phyloP scores from a whole-genome alignment of 257 asterid genomes.

The Fraxinus cuspidata region DNA sequence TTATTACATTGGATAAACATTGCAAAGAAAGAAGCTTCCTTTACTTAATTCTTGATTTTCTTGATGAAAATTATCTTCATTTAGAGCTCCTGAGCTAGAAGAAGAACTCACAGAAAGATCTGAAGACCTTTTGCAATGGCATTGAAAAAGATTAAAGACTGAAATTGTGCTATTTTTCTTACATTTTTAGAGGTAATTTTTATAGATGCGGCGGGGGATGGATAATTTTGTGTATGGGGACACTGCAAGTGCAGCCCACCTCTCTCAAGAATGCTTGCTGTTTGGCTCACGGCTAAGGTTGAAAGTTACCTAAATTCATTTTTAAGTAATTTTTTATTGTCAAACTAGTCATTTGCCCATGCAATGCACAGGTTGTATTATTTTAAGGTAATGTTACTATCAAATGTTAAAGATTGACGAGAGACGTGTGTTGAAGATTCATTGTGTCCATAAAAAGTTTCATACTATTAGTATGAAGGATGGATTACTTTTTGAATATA shows the following conservation, averaged over 20 bases:
- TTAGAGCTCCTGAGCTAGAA: slow-evolving; percentile 29
- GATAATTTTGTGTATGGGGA: background rate
- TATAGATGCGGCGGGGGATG: background rate
- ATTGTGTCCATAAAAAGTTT: too few species aligned
- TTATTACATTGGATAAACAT: background rate
- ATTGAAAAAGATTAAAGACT: background rate
- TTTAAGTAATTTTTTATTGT: too few species aligned
- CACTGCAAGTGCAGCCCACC: background rate
- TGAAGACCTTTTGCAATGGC: background rate
- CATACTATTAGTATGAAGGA: too few species aligned
- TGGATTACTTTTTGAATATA: too few species aligned
- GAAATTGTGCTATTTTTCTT: background rate
- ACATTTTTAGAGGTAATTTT: background rate
- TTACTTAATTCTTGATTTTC: slow-evolving; percentile 28
- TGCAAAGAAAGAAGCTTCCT: slow-evolving; percentile 21
- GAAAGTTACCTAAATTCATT: too few species aligned
- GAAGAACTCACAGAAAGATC: slow-evolving; percentile 23
- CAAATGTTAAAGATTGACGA: too few species aligned
- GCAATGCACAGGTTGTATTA: too few species aligned
- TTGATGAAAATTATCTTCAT: slow-evolving; percentile 23
- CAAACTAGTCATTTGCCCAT: too few species aligned
- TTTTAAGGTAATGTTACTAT: too few species aligned
- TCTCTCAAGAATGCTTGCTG: background rate
- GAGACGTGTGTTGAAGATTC: too few species aligned
- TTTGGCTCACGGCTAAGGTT: background rate